Percentiles rank a stretch among this genome's conserved stretches.
Conservation (phyloP, 2,329 filamentous ascomycete genomes). For the Rutstroemia sp. region DNA sequence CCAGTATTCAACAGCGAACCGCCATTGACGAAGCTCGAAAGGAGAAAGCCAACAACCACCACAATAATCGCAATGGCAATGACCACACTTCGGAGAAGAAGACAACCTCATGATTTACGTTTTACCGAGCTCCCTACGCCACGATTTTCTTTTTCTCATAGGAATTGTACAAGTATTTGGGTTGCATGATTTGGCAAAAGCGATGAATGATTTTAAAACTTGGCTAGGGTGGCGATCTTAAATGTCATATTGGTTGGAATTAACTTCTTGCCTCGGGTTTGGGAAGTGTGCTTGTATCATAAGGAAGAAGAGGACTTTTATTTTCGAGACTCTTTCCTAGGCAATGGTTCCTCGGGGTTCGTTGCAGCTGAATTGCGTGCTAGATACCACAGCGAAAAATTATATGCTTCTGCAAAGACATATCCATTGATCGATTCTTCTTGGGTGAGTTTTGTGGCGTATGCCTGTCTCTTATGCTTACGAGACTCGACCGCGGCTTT, state of each 20-base stretch:
- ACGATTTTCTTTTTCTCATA: constrained; percentile 15
- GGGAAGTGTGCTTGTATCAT: neutral
- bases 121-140: constrained; percentile 10
- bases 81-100: constrained; percentile 19
- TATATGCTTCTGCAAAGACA: no score
- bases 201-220: constrained; percentile 11
- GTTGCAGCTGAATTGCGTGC: neutral
- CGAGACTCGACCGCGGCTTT: no score
- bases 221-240: constrained; percentile 18
- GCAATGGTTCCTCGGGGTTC: neutral
- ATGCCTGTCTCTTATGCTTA: no score
- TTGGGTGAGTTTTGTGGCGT: no score
- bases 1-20: constrained; percentile 85
- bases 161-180: constrained; percentile 27
- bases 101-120: constrained; percentile 16
- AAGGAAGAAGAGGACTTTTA: neutral
- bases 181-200: constrained; percentile 27
- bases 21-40: constrained; percentile 87
- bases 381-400: neutral
- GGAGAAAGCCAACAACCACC: constrained; percentile 57
- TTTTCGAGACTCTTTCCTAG: no score
- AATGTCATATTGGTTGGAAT: neutral
- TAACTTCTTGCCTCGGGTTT: neutral
- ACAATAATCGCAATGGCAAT: constrained; percentile 11
- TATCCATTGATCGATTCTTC: no score